Base-by-base conservation (phyloP, 108 stramenopile species). In the Skeletonema menzelii region DNA sequence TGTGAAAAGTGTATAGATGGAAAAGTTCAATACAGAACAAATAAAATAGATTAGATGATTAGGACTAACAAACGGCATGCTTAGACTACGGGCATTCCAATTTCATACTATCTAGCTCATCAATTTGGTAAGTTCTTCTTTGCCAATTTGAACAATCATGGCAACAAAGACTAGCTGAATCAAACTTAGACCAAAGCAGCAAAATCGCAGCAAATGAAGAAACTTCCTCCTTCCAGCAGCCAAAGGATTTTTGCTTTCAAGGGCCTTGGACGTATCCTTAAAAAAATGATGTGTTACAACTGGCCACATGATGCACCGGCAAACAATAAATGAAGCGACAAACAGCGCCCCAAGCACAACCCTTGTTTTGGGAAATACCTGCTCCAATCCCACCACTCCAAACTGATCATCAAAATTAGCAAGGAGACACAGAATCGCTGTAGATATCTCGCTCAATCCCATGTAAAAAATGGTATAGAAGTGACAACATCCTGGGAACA, bases 401-500 rank as follows among this genome's bases (percentile, higher is more conserved):
- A 78, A 82, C 30, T 79, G 63, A 19, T 86, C 87, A 66, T 96
- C 95, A 77, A 96, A 96, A 59, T 92, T 92, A 27, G 95, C 91
- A 56, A 96, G 68, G 4, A 96, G 27, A 56, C 88, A 87, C 0
- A 96, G 79, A 17, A 93, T 84, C 28, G 71, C 82, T 0, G 95
- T 96, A 46, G 85, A 86, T 8, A 93, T 65, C 78, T 95, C 95
- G 24, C 83, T 86, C 32, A 91, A 44, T 15, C 95, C 95, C 75
- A 95, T 85, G 69, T 86, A 95, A 75, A 93, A 95, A 7, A 87
- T 56, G 2, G 80, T 84, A 67, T 95, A 95, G 61, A 83, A 82
- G 72, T 87, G 87, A 44, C 70, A 69, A 26, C 80, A 72, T n/a
- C 87, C 86, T 24, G 87, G 89, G 57, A 64, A 80, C 73, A 95